These are phyloP conservation scores for Byssothecium circinans DNA, from an alignment of 2,329 filamentous ascomycete species.

Conservation along the genomic window DNA sequence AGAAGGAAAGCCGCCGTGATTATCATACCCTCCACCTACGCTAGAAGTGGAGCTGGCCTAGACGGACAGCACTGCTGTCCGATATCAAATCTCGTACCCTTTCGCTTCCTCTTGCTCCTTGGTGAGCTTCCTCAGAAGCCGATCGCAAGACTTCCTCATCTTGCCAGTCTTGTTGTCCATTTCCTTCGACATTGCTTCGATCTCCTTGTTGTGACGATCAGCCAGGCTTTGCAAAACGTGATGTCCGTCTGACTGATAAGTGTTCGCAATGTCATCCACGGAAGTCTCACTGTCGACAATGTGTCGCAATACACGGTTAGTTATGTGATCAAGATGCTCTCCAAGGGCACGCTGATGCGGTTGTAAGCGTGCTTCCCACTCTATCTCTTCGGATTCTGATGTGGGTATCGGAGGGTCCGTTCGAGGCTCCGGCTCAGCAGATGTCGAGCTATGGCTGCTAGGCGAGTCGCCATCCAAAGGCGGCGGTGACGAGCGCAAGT, in stretches of 20 bases:
- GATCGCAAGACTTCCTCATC: slow-evolving; percentile 18
- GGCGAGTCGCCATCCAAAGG: slow-evolving; percentile 10
- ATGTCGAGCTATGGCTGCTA: slow-evolving; percentile 34
- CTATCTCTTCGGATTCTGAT: slow-evolving; percentile 33
- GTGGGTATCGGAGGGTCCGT: slow-evolving; percentile 20
- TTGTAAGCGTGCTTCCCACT: slow-evolving; percentile 44
- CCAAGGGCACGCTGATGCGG: slow-evolving; percentile 45
- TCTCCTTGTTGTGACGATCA: slow-evolving; percentile 43
- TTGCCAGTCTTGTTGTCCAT: slow-evolving; percentile 26
- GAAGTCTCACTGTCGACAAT: slow-evolving; percentile 52
- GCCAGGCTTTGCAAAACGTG: slow-evolving; percentile 49
- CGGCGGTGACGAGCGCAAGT: slow-evolving; percentile 29
- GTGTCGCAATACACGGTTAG: slow-evolving; percentile 48
- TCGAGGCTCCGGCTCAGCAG: slow-evolving; percentile 20
- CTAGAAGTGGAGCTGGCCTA: too few species aligned
- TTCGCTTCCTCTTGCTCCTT: slow-evolving; percentile 7
- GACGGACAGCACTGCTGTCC: too few species aligned
- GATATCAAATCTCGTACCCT: background rate
- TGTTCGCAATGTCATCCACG: slow-evolving; percentile 47
- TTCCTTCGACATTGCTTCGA: slow-evolving; percentile 27
- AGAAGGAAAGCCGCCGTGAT: too few species aligned
- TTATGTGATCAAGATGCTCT: slow-evolving; percentile 44
- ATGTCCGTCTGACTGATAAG: slow-evolving; percentile 49
- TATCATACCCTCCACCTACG: too few species aligned
- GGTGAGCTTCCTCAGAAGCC: slow-evolving; percentile 10